phyloP scores from a whole-genome alignment of 108 stramenopile species.

The Fragilaria radians region DNA sequence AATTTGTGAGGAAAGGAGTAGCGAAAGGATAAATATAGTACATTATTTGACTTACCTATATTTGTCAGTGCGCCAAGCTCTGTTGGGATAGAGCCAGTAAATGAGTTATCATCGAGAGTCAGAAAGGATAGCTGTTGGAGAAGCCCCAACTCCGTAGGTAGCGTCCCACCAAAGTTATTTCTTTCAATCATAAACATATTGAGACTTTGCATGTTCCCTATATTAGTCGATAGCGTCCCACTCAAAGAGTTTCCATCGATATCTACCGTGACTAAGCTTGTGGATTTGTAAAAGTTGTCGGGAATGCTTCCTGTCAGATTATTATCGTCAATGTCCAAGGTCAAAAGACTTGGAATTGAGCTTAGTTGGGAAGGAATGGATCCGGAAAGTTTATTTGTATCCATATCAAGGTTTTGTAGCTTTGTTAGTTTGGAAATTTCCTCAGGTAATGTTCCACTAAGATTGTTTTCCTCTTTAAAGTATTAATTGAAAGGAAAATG shows the following conservation, averaged over 20 bases:
- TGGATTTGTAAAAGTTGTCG: conserved; percentile 12
- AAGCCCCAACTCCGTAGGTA: conserved; percentile 17
- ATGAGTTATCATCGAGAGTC: not conserved
- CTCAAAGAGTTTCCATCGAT: conserved; percentile 27
- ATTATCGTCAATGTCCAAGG: conserved; percentile 28
- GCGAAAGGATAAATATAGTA: not conserved
- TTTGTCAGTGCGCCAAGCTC: not conserved
- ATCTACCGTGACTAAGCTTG: conserved; percentile 18
- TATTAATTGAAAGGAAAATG: too few relatives aligned
- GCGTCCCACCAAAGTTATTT: conserved; percentile 54
- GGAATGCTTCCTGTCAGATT: conserved; percentile 26
- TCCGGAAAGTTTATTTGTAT: conserved; percentile 16
- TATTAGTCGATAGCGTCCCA: conserved; percentile 22
- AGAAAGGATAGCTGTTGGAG: conserved; percentile 11
- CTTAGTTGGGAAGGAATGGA: not conserved
- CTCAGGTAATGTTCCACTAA: conserved; percentile 28
- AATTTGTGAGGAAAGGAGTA: too few relatives aligned
- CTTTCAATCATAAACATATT: conserved; percentile 43
- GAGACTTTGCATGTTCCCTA: conserved; percentile 30
- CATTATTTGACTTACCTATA: not conserved
- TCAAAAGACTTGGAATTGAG: not conserved
- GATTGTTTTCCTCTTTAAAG: conserved; percentile 24
- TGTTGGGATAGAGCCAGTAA: not conserved
- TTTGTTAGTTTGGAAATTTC: not conserved
- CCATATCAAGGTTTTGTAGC: conserved; percentile 3